Conservation (phyloP, 768 basidiomycete genomes). For the Trametopsis cervina region DNA sequence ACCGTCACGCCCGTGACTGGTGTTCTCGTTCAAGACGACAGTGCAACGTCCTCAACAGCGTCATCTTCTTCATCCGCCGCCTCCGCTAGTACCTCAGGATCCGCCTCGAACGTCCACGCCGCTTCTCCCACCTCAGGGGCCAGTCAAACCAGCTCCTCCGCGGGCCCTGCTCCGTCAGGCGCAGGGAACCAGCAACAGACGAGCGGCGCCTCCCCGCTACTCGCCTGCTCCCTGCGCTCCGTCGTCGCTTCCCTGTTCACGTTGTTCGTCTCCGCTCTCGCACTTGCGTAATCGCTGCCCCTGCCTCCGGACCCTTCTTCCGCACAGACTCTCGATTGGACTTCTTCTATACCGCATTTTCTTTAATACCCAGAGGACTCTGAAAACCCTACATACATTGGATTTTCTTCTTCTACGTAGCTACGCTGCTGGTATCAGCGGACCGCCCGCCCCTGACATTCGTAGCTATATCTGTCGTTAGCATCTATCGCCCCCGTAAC, state of each 20-base stretch:
- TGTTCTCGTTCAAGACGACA: conserved; percentile 1
- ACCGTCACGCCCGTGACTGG: conserved; percentile 8
- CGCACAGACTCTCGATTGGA: no score
- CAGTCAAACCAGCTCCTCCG: background rate
- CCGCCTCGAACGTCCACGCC: background rate
- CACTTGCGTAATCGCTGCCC: conserved; percentile 5
- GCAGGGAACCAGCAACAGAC: background rate
- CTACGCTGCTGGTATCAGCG: no score
- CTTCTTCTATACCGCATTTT: no score
- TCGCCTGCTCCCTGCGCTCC: background rate
- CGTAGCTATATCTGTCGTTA: no score
- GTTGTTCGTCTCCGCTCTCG: conserved; percentile 6
- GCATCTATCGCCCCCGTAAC: no score
- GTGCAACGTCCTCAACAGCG: background rate
- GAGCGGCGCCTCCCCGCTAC: conserved; percentile 2
- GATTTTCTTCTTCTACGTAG: no score
- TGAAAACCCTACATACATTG: no score
- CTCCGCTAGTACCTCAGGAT: background rate
- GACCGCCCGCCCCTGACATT: no score
- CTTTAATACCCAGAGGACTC: no score
- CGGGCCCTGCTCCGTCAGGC: background rate
- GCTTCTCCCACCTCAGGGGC: background rate
- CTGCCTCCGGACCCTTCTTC: no score
- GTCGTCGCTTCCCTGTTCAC: conserved; percentile 5
- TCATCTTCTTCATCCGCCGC: background rate